These are phyloP conservation scores for Epichloe gansuensis DNA, from an alignment of 2,329 filamentous ascomycete genomes.

Conservation along the genomic window DNA sequence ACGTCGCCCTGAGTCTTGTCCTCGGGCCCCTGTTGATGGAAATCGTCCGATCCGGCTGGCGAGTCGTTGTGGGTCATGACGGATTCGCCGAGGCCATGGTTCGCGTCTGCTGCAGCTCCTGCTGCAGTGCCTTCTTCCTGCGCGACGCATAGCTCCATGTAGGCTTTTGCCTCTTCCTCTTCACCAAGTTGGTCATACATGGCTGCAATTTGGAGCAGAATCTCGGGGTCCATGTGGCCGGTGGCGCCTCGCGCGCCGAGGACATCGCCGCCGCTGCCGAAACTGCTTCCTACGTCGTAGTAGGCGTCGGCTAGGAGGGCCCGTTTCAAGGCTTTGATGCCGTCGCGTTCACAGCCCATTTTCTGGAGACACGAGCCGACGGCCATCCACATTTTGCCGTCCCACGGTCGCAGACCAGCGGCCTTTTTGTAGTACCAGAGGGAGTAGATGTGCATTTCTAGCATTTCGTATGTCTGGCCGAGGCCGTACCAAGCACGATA, in stretches of 20 bases:
- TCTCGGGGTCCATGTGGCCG: constrained; percentile 70
- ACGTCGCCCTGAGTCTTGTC: constrained; percentile 9
- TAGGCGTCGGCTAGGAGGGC: constrained; percentile 80
- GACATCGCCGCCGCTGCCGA: constrained; percentile 33
- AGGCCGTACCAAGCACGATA: constrained; percentile 97
- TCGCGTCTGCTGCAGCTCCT: constrained; percentile 25
- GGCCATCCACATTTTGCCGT: constrained; percentile 98
- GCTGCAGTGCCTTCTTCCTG: constrained; percentile 66
- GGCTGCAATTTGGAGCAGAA: constrained; percentile 75
- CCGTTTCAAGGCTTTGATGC: constrained; percentile 88
- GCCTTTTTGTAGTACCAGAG: constrained; percentile 97
- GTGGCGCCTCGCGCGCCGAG: constrained; percentile 37
- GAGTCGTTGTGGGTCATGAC: constrained; percentile 45
- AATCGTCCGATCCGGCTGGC: constrained; percentile 25
- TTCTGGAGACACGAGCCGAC: constrained; percentile 85
- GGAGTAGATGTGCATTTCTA: constrained; percentile 96
- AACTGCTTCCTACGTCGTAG: constrained; percentile 53
- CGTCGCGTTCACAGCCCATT: constrained; percentile 75
- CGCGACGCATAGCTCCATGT: constrained; percentile 91
- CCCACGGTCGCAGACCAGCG: constrained; percentile 82
- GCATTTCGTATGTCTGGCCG: constrained; percentile 90
- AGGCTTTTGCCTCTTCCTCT: constrained; percentile 68
- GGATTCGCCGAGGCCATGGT: constrained; percentile 31
- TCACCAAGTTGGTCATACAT: constrained; percentile 77
- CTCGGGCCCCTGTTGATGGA: constrained; percentile 21